A percentile compares a stretch with the other conserved stretches of the same genome.
phyloP scores from a whole-genome alignment of 331 rosid species.

The Prunus yedoensis region DNA sequence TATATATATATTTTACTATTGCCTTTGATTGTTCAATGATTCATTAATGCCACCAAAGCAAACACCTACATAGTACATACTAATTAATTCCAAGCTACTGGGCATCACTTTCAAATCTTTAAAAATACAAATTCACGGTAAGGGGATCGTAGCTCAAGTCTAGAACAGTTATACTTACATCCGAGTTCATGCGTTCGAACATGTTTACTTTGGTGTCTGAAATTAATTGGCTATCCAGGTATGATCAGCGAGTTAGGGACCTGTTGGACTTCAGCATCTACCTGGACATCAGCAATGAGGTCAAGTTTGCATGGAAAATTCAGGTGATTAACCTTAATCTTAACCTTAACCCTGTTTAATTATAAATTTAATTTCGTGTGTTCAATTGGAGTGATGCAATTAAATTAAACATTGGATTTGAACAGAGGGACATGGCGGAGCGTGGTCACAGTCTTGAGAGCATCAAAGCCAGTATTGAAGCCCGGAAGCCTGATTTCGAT shows the following conservation, averaged over 20 bases:
- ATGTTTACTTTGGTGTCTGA: no score
- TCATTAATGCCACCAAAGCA: background rate
- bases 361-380: background rate
- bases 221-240: conserved; percentile 43
- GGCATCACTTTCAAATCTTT: no score
- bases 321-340: conserved; percentile 49
- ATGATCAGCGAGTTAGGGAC: conserved; percentile 82
- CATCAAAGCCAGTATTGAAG: conserved; percentile 98
- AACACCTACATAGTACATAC: background rate
- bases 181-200: no score
- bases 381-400: background rate
- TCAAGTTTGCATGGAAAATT: conserved; percentile 98
- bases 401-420: conserved; percentile 17
- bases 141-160: no score
- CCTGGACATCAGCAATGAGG: conserved; percentile 98
- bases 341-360: background rate
- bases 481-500: conserved; percentile 94
- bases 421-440: conserved; percentile 98
- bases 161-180: no score
- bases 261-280: conserved; percentile 96
- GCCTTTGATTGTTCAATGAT: background rate
- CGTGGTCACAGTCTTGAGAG: conserved; percentile 99
- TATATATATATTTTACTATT: no score
- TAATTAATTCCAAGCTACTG: no score
- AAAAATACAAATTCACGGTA: no score